Evolutionary conservation across 2,329 filamentous ascomycete genomes (phyloP), one percentile per base, ranked within the genome.

Genomic region (Aspergillus melleus): DNA sequence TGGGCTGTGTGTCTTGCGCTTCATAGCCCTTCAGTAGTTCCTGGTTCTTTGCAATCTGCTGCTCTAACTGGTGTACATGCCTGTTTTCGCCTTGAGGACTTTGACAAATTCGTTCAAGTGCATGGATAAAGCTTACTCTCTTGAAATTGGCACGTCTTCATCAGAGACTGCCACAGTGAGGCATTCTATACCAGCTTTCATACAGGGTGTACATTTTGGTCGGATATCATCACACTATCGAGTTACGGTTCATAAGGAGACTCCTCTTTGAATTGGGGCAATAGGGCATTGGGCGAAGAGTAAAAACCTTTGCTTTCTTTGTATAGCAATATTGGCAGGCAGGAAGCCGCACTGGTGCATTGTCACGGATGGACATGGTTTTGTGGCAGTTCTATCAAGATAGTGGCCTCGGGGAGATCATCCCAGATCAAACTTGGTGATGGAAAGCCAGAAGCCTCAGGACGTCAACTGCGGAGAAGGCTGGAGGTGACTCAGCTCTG

Each of bases 121-220:
- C 12, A 52, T 14, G 19, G 26, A 52, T 3, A 10, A 8, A 19
- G 19, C 50, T 36, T 61, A 68, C 64, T 67, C 63, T 58, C 72
- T 51, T 14, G 68, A 64, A n/a, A 74, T 54, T 16, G 63, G 14
- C 44, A 66, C 60, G 11, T 65, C 57, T 8, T 66, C 67, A 19
- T 62, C 65, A 0, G 69, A 55, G 32, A 61, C 65, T 12, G 32
- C 11, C 10, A 74, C 56, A 5, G 72, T 71, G 47, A 74, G 55
- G 49, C 73, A 76, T 24, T 65, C 67, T 12, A 61, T 58, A 1
- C 62, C 64, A 32, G 39, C 50, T n/a, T 32, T 71, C 12, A 64
- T 58, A 52, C 72, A 76, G 11, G 65, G 59, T 12, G 61, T 61
- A 53, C 73, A 74, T 61, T 65, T 70, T 2, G 73, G 73, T 9